These are phyloP conservation scores for Aspergillus arachidicola DNA, from an alignment of 2,329 filamentous ascomycete genomes.

Conservation along the genomic window DNA sequence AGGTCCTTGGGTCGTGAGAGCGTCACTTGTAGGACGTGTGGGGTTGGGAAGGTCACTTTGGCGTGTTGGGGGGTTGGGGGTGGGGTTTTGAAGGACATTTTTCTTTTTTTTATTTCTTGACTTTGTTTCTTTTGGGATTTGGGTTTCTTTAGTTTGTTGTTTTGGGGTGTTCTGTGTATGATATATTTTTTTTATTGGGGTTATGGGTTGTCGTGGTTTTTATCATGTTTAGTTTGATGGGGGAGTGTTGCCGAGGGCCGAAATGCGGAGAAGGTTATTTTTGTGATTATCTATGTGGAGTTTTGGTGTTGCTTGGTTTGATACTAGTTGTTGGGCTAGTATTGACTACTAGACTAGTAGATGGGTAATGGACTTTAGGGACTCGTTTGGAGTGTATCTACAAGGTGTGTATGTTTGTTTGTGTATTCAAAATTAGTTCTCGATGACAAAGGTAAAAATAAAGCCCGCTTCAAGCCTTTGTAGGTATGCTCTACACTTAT, in stretches of 20 bases:
- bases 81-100: conserved; percentile 33
- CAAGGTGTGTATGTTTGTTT: background rate
- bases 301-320: background rate
- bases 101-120: background rate
- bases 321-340: background rate
- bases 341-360: background rate
- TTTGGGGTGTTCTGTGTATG: background rate
- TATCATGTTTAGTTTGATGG: background rate
- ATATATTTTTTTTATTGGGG: background rate
- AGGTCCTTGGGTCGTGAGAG: conserved; percentile 47
- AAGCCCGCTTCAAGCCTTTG: conserved; percentile 1
- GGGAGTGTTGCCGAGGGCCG: conserved; percentile 14
- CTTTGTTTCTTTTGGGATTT: background rate
- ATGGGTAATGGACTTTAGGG: background rate
- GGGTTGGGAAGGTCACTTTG: conserved; percentile 46
- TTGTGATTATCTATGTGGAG: conserved; percentile 1
- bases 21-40: conserved; percentile 51
- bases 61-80: conserved; percentile 36
- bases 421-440: background rate
- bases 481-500: background rate
- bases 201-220: conserved; percentile 2
- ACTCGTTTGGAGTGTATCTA: background rate
- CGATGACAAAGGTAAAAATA: background rate
- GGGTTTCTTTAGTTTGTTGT: background rate
- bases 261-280: conserved; percentile 14